Percentiles rank a stretch among this genome's conserved stretches.
Evolutionary conservation across 495 filamentous ascomycete species (phyloP).

Genomic region (Talaromyces ruber): DNA sequence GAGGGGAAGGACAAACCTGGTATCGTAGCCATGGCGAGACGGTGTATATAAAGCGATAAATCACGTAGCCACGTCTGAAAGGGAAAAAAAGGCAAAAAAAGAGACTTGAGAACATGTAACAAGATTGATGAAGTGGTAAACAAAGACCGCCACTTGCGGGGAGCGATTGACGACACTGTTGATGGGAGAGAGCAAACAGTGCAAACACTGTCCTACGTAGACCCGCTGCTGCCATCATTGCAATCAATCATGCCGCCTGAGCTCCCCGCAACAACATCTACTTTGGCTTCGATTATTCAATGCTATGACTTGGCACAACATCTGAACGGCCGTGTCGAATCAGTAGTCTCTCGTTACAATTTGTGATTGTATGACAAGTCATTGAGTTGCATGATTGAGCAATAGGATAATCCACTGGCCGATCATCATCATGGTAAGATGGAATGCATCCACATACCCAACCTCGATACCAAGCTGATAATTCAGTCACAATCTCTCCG

Average conservation of each 20-base stretch:
- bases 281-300: neutral
- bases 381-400: neutral
- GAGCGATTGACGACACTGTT: constrained; percentile 22
- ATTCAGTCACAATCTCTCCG: constrained; percentile 91
- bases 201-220: constrained; percentile 18
- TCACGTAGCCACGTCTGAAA: neutral
- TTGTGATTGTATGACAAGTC: neutral
- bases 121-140: constrained; percentile 18
- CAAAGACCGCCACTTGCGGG: constrained; percentile 14
- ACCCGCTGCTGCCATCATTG: neutral
- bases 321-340: neutral
- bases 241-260: neutral
- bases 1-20: constrained; percentile 37
- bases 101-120: neutral
- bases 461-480: neutral
- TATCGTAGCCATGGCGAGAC: constrained; percentile 49
- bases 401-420: neutral
- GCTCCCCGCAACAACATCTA: neutral
- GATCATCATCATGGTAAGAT: constrained; percentile 3
- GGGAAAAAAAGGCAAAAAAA: neutral
- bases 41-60: neutral
- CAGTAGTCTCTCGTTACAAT: neutral
- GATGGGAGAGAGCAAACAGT: constrained; percentile 26
- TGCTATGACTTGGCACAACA: neutral
- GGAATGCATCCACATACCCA: neutral